Conservation (phyloP, 192 early-diverging fungal species). For the Linnemannia zychae region DNA sequence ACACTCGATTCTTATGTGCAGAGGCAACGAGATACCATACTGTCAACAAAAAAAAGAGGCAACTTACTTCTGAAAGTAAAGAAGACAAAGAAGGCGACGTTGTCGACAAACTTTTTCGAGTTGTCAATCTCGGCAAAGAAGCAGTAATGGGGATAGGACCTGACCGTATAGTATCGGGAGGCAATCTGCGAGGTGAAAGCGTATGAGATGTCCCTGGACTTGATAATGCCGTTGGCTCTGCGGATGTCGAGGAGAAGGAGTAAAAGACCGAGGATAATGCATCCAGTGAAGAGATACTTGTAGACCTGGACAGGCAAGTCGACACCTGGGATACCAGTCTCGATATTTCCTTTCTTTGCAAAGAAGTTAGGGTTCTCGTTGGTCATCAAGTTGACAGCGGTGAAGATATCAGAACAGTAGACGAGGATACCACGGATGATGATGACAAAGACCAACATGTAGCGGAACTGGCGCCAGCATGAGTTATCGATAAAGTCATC, state of each 20-base stretch:
- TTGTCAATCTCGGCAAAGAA: slow-evolving; percentile 81
- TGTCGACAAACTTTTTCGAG: slow-evolving; percentile 72
- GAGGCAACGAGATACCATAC: background rate
- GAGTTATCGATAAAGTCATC: slow-evolving; percentile 74
- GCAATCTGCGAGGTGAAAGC: slow-evolving; percentile 81
- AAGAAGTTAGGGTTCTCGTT: slow-evolving; percentile 39
- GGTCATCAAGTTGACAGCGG: slow-evolving; percentile 76
- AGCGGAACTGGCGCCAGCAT: slow-evolving; percentile 59
- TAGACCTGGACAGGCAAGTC: slow-evolving; percentile 57
- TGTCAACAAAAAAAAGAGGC: background rate
- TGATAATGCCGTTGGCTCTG: slow-evolving; percentile 74
- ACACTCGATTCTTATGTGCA: background rate
- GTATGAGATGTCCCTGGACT: slow-evolving; percentile 80
- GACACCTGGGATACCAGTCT: slow-evolving; percentile 39
- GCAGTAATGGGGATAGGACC: slow-evolving; percentile 85
- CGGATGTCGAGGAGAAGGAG: slow-evolving; percentile 77
- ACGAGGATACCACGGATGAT: slow-evolving; percentile 80
- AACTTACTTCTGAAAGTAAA: slow-evolving; percentile 81
- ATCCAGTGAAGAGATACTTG: slow-evolving; percentile 71
- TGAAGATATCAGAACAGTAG: slow-evolving; percentile 86
- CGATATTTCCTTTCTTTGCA: background rate
- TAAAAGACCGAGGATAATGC: slow-evolving; percentile 78
- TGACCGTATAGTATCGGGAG: slow-evolving; percentile 78
- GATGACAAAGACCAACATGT: slow-evolving; percentile 69
- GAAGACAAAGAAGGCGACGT: slow-evolving; percentile 85